phyloP scores from a whole-genome alignment of 441 rosid genomes.

The Erodium chrysanthum region DNA sequence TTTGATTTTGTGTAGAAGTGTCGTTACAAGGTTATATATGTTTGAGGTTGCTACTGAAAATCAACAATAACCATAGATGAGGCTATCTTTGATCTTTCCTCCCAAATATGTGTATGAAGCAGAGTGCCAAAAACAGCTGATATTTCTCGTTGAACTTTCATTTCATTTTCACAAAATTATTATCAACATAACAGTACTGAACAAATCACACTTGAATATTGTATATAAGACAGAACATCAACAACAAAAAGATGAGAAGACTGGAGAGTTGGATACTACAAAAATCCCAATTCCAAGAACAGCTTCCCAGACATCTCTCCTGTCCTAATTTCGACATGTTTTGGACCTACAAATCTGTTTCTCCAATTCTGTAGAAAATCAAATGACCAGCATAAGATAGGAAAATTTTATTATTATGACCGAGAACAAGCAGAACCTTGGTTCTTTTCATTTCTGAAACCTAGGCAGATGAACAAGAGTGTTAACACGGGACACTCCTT shows the following conservation, averaged over 20 bases:
- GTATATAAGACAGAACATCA: neutral
- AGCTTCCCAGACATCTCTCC: constrained; percentile 23
- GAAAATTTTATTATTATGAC: neutral
- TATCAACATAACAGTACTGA: constrained; percentile 9
- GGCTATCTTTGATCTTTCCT: too few species aligned
- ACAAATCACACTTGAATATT: constrained; percentile 19
- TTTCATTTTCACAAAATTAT: constrained; percentile 21
- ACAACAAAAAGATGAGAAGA: neutral
- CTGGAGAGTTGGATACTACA: constrained; percentile 30
- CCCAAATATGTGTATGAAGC: too few species aligned
- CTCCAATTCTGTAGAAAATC: too few species aligned
- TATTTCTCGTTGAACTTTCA: neutral
- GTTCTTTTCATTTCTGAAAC: constrained; percentile 31
- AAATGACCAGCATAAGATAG: neutral
- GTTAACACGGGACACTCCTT: constrained; percentile 88
- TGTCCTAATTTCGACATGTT: constrained; percentile 17
- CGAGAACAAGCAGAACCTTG: neutral
- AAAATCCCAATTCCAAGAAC: constrained; percentile 25
- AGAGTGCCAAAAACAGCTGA: too few species aligned
- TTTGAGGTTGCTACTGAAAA: too few species aligned
- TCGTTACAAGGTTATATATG: too few species aligned
- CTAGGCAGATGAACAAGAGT: constrained; percentile 73
- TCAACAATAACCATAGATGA: too few species aligned
- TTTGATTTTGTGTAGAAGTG: too few species aligned
- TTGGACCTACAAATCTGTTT: too few species aligned